A percentile compares a stretch with the other conserved stretches of the same genome.
Evolutionary conservation across 1,284 basidiomycete species (phyloP).

Genomic region (Puccinia hordei): DNA sequence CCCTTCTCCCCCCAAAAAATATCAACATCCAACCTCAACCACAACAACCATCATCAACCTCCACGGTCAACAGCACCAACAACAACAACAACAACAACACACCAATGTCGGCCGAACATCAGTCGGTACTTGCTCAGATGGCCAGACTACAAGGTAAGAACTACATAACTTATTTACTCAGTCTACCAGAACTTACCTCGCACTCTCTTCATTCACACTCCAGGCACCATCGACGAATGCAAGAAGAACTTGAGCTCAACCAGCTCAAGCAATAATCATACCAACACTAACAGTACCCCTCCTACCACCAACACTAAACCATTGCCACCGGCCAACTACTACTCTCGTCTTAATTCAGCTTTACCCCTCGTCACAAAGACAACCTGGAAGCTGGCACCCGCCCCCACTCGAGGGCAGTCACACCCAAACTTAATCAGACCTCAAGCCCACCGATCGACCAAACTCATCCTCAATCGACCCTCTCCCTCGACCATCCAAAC

Average conservation of each 20-base stretch:
- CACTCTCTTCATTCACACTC: neutral
- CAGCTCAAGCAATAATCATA: neutral
- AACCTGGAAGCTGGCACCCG: conserved; percentile 30
- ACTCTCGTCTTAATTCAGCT: neutral
- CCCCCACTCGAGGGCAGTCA: neutral
- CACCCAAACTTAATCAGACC: neutral
- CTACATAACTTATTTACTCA: neutral
- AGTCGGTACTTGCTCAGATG: neutral
- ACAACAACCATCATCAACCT: too few relatives aligned
- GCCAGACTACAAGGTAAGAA: neutral
- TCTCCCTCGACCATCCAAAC: neutral
- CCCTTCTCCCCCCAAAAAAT: too few relatives aligned
- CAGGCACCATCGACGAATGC: conserved; percentile 20
- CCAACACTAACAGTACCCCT: neutral
- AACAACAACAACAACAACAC: neutral
- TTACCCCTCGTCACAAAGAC: conserved; percentile 35
- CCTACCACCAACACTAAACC: too few relatives aligned
- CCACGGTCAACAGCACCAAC: too few relatives aligned
- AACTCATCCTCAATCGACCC: conserved; percentile 38
- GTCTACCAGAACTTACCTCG: too few relatives aligned
- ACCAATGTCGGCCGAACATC: conserved; percentile 2
- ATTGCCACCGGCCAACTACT: neutral
- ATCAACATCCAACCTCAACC: neutral
- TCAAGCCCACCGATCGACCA: conserved; percentile 20
- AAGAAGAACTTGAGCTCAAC: conserved; percentile 16